These are phyloP conservation scores for Plasmodium cynomolgi DNA, from an alignment of 169 alveolate genomes.

Conservation along the genomic window DNA sequence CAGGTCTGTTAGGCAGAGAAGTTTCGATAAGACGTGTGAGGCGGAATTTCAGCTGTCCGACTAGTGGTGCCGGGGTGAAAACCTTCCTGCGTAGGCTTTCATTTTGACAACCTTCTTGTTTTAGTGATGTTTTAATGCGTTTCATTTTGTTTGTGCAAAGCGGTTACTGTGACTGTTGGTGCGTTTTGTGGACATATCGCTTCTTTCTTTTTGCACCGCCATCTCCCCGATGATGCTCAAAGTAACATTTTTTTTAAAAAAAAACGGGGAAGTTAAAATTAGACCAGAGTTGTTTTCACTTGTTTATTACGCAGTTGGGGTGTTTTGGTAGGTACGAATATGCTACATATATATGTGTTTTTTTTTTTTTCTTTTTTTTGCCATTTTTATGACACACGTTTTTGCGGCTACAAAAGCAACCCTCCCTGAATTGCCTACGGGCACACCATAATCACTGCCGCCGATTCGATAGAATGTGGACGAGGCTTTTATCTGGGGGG, in stretches of 20 bases:
- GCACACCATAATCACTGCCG: not conserved
- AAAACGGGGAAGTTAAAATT: not conserved
- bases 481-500: not conserved
- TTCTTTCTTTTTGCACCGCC: not conserved
- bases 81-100: not conserved
- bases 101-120: not conserved
- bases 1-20: not conserved
- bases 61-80: not conserved
- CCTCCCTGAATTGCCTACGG: not conserved
- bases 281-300: not conserved
- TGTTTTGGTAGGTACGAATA: not conserved
- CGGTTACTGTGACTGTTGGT: not conserved
- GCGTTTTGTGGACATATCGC: not conserved
- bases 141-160: not conserved
- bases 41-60: conserved; percentile 58
- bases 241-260: not conserved
- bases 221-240: not conserved
- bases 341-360: not conserved
- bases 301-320: not conserved
- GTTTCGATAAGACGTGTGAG: conserved; percentile 25
- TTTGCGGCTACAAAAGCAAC: not conserved
- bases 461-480: not conserved
- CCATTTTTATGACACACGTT: not conserved
- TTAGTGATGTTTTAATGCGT: conserved; percentile 17
- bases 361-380: not conserved